Evolutionary conservation across 345 rosid genomes (phyloP), one percentile per base, ranked within the genome.

Genomic region (Eucalyptus pauciflora): DNA sequence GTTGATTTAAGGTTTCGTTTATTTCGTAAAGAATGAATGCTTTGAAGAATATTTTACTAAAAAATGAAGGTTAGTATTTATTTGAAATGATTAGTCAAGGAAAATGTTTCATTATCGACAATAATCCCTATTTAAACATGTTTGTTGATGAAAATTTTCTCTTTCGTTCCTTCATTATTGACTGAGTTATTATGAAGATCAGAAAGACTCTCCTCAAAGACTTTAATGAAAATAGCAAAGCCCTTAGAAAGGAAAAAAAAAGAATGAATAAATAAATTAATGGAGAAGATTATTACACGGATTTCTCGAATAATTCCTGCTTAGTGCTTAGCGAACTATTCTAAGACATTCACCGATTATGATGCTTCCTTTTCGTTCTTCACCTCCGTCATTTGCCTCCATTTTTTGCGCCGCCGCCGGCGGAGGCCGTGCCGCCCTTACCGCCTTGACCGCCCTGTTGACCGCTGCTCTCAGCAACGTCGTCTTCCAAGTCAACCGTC

Each of bases 21-120:
- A 15, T n/a, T 67, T 15, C 4, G 0, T 0, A 3, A 15, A 3
- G 1, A 67, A 64, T n/a, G 20, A 14, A 15, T 15, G 1, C 14
- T 67, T 67, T n/a, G 6, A 0, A 67, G 2, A 15, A 31, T 31
- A 67, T 67, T 31, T 56, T 67, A 17, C 9, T n/a, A 67, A 8
- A 4, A 67, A 67, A 67, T 15, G 41, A 31, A 7, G 2, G 2
- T 15, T 67, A 4, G 41, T 67, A 31, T 8, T n/a, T 15, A 11
- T 2, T 67, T 16, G 6, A 31, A n/a, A 31, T 67, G 22, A 67
- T 67, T 14, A 67, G 18, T 13, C 5, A n/a, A 64, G 1, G n/a
- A n/a, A 64, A 64, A 67, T 52, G 1, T 67, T 67, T 67, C 33
- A 31, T 31, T 67, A 31, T 67, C 22, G 3, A 15, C 1, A 13